Evolutionary conservation across 345 rosid species (phyloP).

Genomic region (Salix suchowensis): DNA sequence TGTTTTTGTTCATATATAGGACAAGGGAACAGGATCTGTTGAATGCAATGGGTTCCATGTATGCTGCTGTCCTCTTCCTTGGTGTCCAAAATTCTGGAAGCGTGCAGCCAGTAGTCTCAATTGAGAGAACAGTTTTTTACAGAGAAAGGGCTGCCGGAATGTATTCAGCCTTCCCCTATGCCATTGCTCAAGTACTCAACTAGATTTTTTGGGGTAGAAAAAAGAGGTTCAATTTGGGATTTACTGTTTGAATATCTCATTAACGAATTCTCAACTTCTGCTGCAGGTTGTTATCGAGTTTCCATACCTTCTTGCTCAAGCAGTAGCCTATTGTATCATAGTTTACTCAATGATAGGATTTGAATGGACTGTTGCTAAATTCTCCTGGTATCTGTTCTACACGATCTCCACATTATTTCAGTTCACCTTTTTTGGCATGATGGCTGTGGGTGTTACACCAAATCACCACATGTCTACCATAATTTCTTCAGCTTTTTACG

Average conservation of each 20-base stretch:
- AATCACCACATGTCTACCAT: slow-evolving; percentile 53
- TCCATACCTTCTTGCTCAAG: slow-evolving; percentile 48
- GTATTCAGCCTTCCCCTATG: slow-evolving; percentile 75
- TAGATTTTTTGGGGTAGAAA: too few species aligned
- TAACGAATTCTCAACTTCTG: neutral
- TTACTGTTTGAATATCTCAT: neutral
- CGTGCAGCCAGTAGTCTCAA: slow-evolving; percentile 60
- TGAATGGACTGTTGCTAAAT: slow-evolving; percentile 49
- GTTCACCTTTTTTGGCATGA: slow-evolving; percentile 72
- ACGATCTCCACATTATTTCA: slow-evolving; percentile 48
- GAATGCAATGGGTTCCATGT: slow-evolving; percentile 80
- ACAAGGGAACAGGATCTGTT: slow-evolving; percentile 40
- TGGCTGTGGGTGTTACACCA: slow-evolving; percentile 65
- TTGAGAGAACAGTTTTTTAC: slow-evolving; percentile 70
- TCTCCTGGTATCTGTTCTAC: slow-evolving; percentile 60
- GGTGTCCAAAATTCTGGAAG: slow-evolving; percentile 53
- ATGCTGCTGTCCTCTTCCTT: slow-evolving; percentile 58
- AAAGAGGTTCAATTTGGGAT: too few species aligned
- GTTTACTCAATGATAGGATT: slow-evolving; percentile 64
- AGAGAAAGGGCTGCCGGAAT: slow-evolving; percentile 79
- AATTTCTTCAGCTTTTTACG: slow-evolving; percentile 44
- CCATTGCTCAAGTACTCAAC: slow-evolving; percentile 49
- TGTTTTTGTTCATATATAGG: slow-evolving; percentile 24
- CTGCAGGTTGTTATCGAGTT: slow-evolving; percentile 50
- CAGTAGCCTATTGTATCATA: slow-evolving; percentile 39